Evolutionary conservation across 2,329 filamentous ascomycete genomes (phyloP).

Genomic region (Alternaria gaisen): DNA sequence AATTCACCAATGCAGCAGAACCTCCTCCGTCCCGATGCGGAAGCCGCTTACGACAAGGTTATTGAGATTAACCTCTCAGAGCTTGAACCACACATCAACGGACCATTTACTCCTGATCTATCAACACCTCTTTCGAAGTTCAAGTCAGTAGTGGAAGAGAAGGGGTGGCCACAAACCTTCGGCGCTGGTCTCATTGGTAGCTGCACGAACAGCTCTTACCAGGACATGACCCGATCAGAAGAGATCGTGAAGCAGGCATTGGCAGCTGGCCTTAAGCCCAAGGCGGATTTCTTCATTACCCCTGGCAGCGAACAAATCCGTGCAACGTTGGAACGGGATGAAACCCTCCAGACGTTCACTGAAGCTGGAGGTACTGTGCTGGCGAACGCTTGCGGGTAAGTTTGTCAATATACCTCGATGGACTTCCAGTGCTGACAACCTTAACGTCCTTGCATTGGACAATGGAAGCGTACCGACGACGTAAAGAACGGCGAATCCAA

Average conservation of each 20-base stretch:
- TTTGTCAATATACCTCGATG: conserved; percentile 1
- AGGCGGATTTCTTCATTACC: conserved; percentile 92
- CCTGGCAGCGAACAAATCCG: conserved; percentile 97
- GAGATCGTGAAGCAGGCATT: conserved; percentile 90
- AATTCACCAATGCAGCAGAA: conserved; percentile 66
- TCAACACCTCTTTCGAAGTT: conserved; percentile 92
- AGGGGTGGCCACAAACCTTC: conserved; percentile 89
- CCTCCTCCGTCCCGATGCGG: conserved; percentile 78
- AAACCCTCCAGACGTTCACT: conserved; percentile 85
- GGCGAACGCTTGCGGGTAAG: conserved; percentile 82
- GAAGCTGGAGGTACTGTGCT: conserved; percentile 87
- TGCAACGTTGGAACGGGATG: conserved; percentile 88
- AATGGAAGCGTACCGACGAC: conserved; percentile 92
- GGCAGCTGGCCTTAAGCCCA: conserved; percentile 87
- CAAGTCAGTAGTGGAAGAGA: conserved; percentile 80
- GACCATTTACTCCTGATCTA: conserved; percentile 94
- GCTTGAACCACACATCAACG: conserved; percentile 96
- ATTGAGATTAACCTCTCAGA: conserved; percentile 90
- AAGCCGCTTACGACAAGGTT: conserved; percentile 87
- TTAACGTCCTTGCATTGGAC: conserved; percentile 77
- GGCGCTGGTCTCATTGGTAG: conserved; percentile 95
- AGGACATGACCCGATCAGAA: conserved; percentile 97
- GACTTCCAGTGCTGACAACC: conserved; percentile 17
- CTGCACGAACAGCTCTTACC: conserved; percentile 98
- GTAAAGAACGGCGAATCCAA: conserved; percentile 86